These are phyloP conservation scores for Lichtheimia ornata DNA, from an alignment of 371 early-diverging fungal species.

Conservation along the genomic window DNA sequence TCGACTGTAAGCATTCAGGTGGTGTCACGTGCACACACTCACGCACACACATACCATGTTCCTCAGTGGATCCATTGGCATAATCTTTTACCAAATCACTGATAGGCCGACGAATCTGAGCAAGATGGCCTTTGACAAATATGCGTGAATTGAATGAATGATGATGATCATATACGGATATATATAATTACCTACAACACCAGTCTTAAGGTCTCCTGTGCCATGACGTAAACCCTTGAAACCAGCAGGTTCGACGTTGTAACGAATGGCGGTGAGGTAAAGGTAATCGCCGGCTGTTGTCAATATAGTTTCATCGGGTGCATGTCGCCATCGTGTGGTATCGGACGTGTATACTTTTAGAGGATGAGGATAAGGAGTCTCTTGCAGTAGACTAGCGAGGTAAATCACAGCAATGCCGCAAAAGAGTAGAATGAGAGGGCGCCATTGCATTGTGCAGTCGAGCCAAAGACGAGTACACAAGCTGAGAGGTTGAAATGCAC, in stretches of 20 bases:
- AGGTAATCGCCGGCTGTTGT: slow-evolving; percentile 6
- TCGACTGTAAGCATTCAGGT: too few relatives aligned
- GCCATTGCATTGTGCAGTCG: slow-evolving; percentile 43
- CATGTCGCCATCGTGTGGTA: slow-evolving; percentile 12
- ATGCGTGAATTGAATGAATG: background rate
- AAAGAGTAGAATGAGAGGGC: slow-evolving; percentile 34
- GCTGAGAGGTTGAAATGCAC: background rate
- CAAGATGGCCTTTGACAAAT: background rate
- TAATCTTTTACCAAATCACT: background rate
- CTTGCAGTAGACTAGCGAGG: slow-evolving; percentile 36
- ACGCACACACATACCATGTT: background rate
- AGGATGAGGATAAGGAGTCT: slow-evolving; percentile 41
- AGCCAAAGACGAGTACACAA: background rate
- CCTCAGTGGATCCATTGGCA: background rate
- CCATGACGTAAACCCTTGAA: slow-evolving; percentile 11
- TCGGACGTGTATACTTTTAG: slow-evolving; percentile 21
- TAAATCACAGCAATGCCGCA: slow-evolving; percentile 41
- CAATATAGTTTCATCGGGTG: slow-evolving; percentile 11
- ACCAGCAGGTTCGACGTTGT: slow-evolving; percentile 1
- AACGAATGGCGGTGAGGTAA: slow-evolving; percentile 8
- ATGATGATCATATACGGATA: background rate
- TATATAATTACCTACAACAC: slow-evolving; percentile 14
- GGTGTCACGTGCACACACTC: too few relatives aligned
- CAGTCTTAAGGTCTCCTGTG: slow-evolving; percentile 17
- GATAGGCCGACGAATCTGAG: background rate